A percentile compares a stretch with the other conserved stretches of the same genome.
Conservation (phyloP, 257 asterid genomes). For the Fraxinus cuspidata region DNA sequence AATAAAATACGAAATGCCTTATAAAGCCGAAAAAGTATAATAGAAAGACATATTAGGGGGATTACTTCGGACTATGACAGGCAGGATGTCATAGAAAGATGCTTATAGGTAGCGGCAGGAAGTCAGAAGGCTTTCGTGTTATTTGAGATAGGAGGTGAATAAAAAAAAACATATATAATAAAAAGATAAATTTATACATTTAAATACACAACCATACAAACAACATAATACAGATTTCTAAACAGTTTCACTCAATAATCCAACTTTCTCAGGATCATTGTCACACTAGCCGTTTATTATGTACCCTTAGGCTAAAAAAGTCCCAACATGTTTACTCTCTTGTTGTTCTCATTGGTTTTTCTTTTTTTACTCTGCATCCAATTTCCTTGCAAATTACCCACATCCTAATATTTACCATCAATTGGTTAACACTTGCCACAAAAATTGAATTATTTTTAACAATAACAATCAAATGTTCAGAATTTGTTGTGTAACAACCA, state of each 20-base stretch:
- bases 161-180: background rate
- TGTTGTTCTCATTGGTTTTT: slow-evolving; percentile 3
- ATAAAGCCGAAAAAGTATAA: background rate
- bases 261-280: slow-evolving; percentile 8
- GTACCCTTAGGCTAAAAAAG: background rate
- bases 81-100: background rate
- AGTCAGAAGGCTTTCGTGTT: background rate
- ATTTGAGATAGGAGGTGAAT: background rate
- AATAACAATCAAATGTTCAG: background rate
- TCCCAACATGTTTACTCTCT: background rate
- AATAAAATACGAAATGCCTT: background rate
- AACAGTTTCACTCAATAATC: background rate
- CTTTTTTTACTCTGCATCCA: background rate
- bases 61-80: background rate
- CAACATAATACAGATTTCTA: background rate
- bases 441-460: background rate
- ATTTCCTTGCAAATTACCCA: background rate
- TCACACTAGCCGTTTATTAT: slow-evolving; percentile 2
- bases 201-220: background rate
- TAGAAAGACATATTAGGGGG: background rate
- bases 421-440: background rate
- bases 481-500: background rate
- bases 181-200: background rate
- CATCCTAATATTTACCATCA: background rate
- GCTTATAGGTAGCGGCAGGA: background rate